These are phyloP conservation scores for Cordyceps cateniannulata DNA, from an alignment of 2,329 filamentous ascomycete species.

Conservation along the genomic window DNA sequence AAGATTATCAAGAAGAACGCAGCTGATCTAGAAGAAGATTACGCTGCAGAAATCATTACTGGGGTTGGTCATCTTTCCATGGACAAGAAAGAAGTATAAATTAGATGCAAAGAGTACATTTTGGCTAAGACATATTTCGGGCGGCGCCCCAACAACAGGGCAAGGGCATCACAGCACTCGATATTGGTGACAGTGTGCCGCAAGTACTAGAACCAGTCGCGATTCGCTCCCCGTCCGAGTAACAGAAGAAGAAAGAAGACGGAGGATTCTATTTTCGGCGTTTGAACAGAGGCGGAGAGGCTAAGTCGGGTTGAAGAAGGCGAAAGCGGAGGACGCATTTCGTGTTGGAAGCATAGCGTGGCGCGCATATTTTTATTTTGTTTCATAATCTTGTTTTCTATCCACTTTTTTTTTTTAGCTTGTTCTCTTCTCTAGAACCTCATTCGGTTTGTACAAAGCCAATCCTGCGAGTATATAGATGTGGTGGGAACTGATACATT, in stretches of 20 bases:
- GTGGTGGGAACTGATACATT: not conserved
- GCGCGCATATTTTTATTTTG: conserved; percentile 8
- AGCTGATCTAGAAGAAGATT: conserved; percentile 34
- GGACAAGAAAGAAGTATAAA: conserved; percentile 31
- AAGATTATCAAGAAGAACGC: conserved; percentile 19
- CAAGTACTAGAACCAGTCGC: conserved; percentile 22
- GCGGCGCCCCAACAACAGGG: not conserved
- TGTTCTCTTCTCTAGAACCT: not conserved
- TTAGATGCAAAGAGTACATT: conserved; percentile 10
- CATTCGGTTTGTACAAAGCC: not conserved
- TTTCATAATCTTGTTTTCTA: not conserved
- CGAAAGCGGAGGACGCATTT: not conserved
- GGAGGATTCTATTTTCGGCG: not conserved
- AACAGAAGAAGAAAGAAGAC: not conserved
- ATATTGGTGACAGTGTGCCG: conserved; percentile 10
- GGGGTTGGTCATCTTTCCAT: conserved; percentile 49
- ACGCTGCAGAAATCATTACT: conserved; percentile 52
- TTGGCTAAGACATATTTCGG: not conserved
- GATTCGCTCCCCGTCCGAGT: conserved; percentile 19
- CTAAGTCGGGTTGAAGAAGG: not conserved
- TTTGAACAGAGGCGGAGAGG: too few relatives aligned
- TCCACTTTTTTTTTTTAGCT: not conserved
- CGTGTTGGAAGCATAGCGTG: conserved; percentile 24
- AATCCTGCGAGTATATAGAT: not conserved
- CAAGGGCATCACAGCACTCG: not conserved